phyloP scores from a whole-genome alignment of 2,329 filamentous ascomycete species.

The Myriosclerotinia scirpicola region DNA sequence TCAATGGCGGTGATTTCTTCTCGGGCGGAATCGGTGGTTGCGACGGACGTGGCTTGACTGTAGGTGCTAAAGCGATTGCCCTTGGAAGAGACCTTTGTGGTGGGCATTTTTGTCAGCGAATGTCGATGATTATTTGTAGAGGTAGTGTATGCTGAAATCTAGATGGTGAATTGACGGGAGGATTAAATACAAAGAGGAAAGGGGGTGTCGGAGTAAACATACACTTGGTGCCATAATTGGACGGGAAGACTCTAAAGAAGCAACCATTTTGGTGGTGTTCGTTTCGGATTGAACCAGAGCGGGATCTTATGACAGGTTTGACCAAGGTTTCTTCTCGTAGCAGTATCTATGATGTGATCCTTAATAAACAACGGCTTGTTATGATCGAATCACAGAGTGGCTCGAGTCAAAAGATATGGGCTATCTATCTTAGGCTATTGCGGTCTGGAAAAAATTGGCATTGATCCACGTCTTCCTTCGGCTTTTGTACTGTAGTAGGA shows the following conservation, averaged over 20 bases:
- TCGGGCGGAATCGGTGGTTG: slow-evolving; percentile 39
- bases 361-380: slow-evolving; percentile 14
- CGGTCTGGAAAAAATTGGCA: slow-evolving; percentile 11
- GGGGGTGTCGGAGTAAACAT: slow-evolving; percentile 37
- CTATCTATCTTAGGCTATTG: slow-evolving; percentile 1
- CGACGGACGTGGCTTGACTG: slow-evolving; percentile 46
- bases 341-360: slow-evolving; percentile 9
- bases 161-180: slow-evolving; percentile 12
- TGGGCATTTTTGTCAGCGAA: slow-evolving; percentile 38
- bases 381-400: slow-evolving; percentile 22
- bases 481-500: background rate
- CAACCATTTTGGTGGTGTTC: slow-evolving; percentile 39
- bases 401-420: slow-evolving; percentile 2
- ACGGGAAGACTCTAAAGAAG: slow-evolving; percentile 53
- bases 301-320: background rate
- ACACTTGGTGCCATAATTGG: slow-evolving; percentile 57
- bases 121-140: slow-evolving; percentile 5
- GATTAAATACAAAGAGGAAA: slow-evolving; percentile 19
- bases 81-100: slow-evolving; percentile 51
- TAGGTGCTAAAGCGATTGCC: slow-evolving; percentile 52
- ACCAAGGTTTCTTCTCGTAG: slow-evolving; percentile 10
- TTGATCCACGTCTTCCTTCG: slow-evolving; percentile 18
- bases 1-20: slow-evolving; percentile 60
- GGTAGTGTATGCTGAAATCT: slow-evolving; percentile 8
- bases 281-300: slow-evolving; percentile 21